These are phyloP conservation scores for Hydnomerulius pinastri DNA, from an alignment of 768 basidiomycete species.

Conservation along the genomic window DNA sequence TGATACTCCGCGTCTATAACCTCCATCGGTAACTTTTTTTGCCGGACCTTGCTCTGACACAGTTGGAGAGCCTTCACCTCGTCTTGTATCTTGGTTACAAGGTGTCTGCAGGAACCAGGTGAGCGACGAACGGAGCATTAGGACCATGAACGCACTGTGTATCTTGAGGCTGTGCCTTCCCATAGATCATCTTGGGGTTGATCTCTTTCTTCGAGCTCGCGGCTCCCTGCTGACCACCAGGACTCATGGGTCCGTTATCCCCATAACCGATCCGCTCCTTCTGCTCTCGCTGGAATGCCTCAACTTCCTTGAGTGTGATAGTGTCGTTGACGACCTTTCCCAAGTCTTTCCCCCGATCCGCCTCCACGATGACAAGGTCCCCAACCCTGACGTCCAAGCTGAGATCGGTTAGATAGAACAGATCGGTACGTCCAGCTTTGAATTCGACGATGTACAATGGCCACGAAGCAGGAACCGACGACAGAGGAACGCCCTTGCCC, in stretches of 20 bases:
- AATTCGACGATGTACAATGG: constrained; percentile 98
- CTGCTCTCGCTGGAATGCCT: constrained; percentile 85
- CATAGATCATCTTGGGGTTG: constrained; percentile 95
- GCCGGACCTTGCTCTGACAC: constrained; percentile 88
- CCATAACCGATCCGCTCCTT: constrained; percentile 52
- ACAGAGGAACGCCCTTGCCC: constrained; percentile 87
- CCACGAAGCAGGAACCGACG: constrained; percentile 77
- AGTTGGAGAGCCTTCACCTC: constrained; percentile 90
- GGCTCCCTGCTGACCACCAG: constrained; percentile 41
- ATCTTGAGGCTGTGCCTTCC: constrained; percentile 82
- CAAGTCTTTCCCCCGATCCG: constrained; percentile 90
- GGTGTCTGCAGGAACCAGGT: constrained; percentile 50
- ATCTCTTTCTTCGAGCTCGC: constrained; percentile 79
- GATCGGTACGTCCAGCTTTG: constrained; percentile 93
- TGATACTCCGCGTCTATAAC: constrained; percentile 99
- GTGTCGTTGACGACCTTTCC: constrained; percentile 91
- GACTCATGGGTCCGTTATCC: constrained; percentile 48
- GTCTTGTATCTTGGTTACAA: constrained; percentile 84
- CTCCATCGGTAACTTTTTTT: constrained; percentile 97
- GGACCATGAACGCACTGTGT: constrained; percentile 56
- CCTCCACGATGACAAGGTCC: constrained; percentile 95
- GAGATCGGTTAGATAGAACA: constrained; percentile 86
- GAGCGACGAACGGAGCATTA: constrained; percentile 1
- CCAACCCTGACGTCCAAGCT: constrained; percentile 70
- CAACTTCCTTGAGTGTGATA: constrained; percentile 87